These are phyloP conservation scores for Cyclotella cryptica DNA, from an alignment of 108 stramenopile species.

Conservation along the genomic window DNA sequence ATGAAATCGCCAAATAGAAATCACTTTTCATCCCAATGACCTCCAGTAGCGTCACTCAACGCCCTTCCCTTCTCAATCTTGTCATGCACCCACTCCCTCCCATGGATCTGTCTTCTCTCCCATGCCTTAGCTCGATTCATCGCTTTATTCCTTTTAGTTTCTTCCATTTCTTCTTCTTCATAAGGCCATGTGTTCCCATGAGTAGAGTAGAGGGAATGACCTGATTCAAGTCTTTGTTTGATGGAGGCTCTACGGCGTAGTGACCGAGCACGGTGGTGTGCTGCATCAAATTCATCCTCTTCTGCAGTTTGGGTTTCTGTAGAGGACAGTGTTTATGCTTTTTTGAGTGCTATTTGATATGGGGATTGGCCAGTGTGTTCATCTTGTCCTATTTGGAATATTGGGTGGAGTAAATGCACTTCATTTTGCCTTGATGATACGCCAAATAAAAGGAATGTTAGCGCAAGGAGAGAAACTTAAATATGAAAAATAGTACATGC, in stretches of 20 bases:
- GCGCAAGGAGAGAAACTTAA: background rate
- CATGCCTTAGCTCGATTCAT: conserved; percentile 36
- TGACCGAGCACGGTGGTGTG: conserved; percentile 33
- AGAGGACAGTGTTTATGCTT: conserved; percentile 25
- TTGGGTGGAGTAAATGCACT: conserved; percentile 78
- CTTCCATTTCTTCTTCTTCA: conserved; percentile 16
- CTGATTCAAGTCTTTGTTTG: conserved; percentile 44
- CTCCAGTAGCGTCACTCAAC: conserved; percentile 75
- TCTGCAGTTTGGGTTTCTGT: conserved; percentile 1
- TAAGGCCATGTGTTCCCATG: conserved; percentile 47
- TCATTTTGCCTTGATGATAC: conserved; percentile 62
- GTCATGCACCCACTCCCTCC: conserved; percentile 55
- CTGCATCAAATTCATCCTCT: conserved; percentile 37
- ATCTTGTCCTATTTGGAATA: conserved; percentile 65
- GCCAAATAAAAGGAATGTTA: background rate
- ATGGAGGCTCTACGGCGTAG: conserved; percentile 40
- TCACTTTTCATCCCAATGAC: conserved; percentile 60
- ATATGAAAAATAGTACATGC: background rate
- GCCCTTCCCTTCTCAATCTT: conserved; percentile 54
- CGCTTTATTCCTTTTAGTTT: conserved; percentile 14
- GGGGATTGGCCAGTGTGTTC: conserved; percentile 52
- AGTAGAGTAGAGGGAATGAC: conserved; percentile 41
- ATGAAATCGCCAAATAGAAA: background rate
- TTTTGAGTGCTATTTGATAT: conserved; percentile 35
- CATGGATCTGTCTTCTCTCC: conserved; percentile 39